Percentiles rank a stretch among this genome's conserved stretches.
Evolutionary conservation across 352 stramenopile species (phyloP).

Genomic region (Globisporangium emineosum): DNA sequence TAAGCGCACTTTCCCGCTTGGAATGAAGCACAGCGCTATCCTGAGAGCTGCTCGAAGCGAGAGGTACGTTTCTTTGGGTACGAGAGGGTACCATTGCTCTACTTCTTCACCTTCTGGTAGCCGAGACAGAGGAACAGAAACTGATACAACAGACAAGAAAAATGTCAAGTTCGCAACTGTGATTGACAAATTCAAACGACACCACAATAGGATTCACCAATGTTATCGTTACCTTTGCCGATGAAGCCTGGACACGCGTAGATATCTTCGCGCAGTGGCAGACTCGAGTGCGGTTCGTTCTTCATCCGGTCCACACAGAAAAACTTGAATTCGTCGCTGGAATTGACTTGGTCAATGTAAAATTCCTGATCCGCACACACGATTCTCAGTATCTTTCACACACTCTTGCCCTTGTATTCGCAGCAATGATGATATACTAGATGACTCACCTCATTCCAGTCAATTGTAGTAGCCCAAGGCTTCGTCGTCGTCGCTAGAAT

Average conservation of each 20-base stretch:
- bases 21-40: slow-evolving; percentile 69
- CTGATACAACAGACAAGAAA: slow-evolving; percentile 14
- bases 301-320: slow-evolving; percentile 65
- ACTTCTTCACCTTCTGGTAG: slow-evolving; percentile 77
- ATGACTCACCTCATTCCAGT: slow-evolving; percentile 48
- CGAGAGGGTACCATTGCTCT: slow-evolving; percentile 82
- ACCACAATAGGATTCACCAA: not conserved
- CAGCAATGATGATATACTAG: not conserved
- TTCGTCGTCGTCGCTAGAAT: slow-evolving; percentile 45
- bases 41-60: slow-evolving; percentile 61
- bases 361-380: slow-evolving; percentile 51
- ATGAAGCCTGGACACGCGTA: slow-evolving; percentile 55
- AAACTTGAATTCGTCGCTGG: slow-evolving; percentile 60
- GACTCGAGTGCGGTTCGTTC: slow-evolving; percentile 37
- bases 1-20: slow-evolving; percentile 23
- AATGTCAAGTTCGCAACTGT: not conserved
- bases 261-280: slow-evolving; percentile 48
- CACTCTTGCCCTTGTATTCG: not conserved
- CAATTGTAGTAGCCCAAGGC: slow-evolving; percentile 32
- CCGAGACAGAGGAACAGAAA: slow-evolving; percentile 55
- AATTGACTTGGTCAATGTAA: slow-evolving; percentile 58
- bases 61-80: slow-evolving; percentile 43
- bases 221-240: slow-evolving; percentile 49
- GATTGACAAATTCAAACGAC: not conserved
- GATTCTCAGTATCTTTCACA: not conserved